Conservation (phyloP, 73 alveolate genomes). For the Uronychia setigera region DNA sequence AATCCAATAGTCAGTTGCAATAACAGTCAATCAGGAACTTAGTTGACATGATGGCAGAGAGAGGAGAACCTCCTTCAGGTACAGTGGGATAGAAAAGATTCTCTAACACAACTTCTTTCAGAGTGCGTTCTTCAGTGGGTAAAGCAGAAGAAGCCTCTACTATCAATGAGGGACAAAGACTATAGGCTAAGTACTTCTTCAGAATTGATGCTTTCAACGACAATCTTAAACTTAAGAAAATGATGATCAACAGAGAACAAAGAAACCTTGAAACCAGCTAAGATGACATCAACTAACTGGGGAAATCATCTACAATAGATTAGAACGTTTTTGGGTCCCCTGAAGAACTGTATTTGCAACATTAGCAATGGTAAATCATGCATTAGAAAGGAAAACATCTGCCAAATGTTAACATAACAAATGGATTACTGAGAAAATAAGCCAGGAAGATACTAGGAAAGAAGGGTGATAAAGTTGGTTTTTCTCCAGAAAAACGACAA, state of each 20-base stretch:
- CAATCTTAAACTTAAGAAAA: neutral
- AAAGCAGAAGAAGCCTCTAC: too few species aligned
- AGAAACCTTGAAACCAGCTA: too few species aligned
- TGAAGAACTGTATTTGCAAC: neutral
- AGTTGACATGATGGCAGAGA: too few species aligned
- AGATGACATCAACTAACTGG: too few species aligned
- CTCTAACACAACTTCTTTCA: too few species aligned
- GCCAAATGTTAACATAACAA: neutral
- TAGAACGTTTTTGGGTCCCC: neutral
- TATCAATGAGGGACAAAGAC: too few species aligned
- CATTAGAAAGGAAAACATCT: neutral
- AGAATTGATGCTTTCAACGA: neutral
- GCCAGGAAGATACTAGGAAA: neutral
- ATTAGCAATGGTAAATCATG: neutral
- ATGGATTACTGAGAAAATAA: neutral
- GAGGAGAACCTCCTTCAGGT: constrained; percentile 2
- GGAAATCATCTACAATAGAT: too few species aligned
- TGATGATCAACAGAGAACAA: neutral
- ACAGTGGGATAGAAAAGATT: too few species aligned
- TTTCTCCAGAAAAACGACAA: too few species aligned
- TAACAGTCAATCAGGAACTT: too few species aligned
- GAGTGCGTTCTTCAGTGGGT: too few species aligned
- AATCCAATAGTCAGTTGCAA: too few species aligned
- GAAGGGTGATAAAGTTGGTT: neutral
- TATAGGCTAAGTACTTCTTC: neutral